Evolutionary conservation across 2,329 filamentous ascomycete species (phyloP), one percentile per base, ranked within the genome.

Genomic region (Exophiala mesophila): DNA sequence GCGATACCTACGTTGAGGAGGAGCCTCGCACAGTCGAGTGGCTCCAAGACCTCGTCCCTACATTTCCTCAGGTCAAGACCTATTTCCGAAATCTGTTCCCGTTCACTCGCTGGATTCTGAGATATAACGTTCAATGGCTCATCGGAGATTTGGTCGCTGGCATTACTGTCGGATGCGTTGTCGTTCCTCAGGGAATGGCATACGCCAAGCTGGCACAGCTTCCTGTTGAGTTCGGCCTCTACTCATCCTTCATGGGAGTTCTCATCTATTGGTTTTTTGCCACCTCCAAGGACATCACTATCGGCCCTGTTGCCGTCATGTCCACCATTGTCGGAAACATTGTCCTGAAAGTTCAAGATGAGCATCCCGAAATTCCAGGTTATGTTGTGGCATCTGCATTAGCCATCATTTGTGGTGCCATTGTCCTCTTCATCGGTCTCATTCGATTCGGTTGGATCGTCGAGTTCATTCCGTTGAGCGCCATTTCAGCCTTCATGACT

Each of bases 281-380:
- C 23, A 98, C 92, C 0, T 96, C 90, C 10, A 98, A 97, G 62
- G 90, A 98, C 64, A 97, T 98, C 59, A 96, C 90, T 7, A 97
- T 97, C 43, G 90, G 90, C 12, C 90, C 90, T 21, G 92, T 97
- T 36, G 92, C 92, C 26, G 92, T 97, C 54, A 85, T 97, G 76
- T 97, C 89, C 1, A 94, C 86, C 3, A 76, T 98, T 12, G 84
- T 87, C 2, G 92, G 92, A 32, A 84, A 84, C 39, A 81, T 97
- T 37, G 81, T 97, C 33, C 62, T 75, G 31, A 74, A 82, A 26
- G 80, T 85, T 30, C 62, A 72, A 37, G 60, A 68, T 5, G 61
- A 72, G 3, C 62, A 80, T 12, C 82, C 83, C 0, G 60, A 67
- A 10, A 56, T 85, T 8, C 67, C 71, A 0, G 69, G 71, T 8